Evolutionary conservation across 2,329 filamentous ascomycete species (phyloP).

Genomic region (Fusarium fujikuroi): DNA sequence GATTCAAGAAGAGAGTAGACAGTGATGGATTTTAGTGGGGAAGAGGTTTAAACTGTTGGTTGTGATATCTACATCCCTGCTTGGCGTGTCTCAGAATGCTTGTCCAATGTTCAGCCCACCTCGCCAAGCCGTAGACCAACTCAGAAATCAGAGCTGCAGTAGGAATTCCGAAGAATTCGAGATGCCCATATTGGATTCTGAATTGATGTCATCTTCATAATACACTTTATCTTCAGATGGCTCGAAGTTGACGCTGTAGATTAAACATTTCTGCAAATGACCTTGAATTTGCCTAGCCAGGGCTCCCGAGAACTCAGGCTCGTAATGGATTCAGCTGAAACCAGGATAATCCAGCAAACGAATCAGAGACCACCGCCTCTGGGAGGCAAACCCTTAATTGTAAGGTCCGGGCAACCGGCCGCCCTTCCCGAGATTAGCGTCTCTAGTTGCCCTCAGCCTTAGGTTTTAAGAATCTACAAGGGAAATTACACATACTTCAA

Average conservation of each 20-base stretch:
- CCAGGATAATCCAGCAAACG: background rate
- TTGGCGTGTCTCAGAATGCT: background rate
- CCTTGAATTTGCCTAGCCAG: background rate
- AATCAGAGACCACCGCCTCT: background rate
- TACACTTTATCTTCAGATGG: accelerated
- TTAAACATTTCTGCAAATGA: accelerated
- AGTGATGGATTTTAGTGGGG: too few relatives aligned
- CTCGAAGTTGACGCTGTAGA: accelerated
- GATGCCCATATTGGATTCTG: accelerated
- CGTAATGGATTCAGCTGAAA: background rate
- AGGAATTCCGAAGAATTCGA: accelerated
- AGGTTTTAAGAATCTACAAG: background rate
- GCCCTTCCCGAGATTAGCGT: background rate
- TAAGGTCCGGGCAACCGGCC: background rate
- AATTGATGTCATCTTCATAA: too few relatives aligned
- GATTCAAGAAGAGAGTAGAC: background rate
- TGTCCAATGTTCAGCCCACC: background rate
- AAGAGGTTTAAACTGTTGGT: background rate
- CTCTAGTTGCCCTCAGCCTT: background rate
- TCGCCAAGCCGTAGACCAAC: background rate
- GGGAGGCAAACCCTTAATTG: background rate
- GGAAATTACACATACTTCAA: background rate
- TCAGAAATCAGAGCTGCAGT: accelerated
- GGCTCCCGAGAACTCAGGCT: too few relatives aligned
- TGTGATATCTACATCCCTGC: background rate